A percentile compares a stretch with the other conserved stretches of the same genome.
These are phyloP conservation scores for Colletotrichum sp. DNA, from an alignment of 2,329 filamentous ascomycete species.

Conservation along the genomic window DNA sequence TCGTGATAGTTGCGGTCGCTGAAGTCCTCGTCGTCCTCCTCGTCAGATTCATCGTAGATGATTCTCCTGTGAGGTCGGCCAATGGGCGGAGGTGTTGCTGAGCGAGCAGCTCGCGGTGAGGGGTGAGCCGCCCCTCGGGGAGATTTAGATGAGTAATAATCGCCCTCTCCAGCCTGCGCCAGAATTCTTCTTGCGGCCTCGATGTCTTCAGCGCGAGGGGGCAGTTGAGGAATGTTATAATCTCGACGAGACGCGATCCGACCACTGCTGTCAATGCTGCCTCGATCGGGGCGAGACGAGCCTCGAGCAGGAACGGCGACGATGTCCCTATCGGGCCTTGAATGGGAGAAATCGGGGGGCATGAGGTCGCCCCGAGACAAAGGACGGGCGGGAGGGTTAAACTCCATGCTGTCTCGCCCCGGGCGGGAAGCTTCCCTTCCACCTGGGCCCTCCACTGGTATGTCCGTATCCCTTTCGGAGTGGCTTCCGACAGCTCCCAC, in stretches of 20 bases:
- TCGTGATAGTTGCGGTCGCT: background rate
- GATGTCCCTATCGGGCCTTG: background rate
- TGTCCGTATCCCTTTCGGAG: background rate
- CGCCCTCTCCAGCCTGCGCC: background rate
- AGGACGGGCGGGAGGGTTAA: background rate
- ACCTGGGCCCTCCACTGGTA: background rate
- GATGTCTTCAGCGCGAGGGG: slow-evolving; percentile 9
- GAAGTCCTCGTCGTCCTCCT: background rate
- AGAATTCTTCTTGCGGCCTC: slow-evolving; percentile 7
- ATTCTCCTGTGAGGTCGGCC: background rate
- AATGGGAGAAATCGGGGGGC: background rate
- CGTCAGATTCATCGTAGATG: slow-evolving; percentile 6
- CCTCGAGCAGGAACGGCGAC: background rate
- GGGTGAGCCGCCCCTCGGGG: background rate
- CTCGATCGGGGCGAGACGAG: slow-evolving; percentile 2
- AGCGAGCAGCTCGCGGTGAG: background rate
- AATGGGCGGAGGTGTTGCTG: slow-evolving; percentile 17
- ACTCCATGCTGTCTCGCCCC: background rate
- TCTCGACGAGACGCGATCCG: background rate
- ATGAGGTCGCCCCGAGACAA: background rate
- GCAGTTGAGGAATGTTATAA: background rate
- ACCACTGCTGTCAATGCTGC: background rate
- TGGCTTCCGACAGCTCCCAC: background rate
- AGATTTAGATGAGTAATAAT: background rate
- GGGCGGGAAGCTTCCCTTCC: background rate